A percentile compares a stretch with the other conserved stretches of the same genome.
Evolutionary conservation across 176 grass and related monocot species (phyloP).

Genomic region (Hsuehochloa calcarea): DNA sequence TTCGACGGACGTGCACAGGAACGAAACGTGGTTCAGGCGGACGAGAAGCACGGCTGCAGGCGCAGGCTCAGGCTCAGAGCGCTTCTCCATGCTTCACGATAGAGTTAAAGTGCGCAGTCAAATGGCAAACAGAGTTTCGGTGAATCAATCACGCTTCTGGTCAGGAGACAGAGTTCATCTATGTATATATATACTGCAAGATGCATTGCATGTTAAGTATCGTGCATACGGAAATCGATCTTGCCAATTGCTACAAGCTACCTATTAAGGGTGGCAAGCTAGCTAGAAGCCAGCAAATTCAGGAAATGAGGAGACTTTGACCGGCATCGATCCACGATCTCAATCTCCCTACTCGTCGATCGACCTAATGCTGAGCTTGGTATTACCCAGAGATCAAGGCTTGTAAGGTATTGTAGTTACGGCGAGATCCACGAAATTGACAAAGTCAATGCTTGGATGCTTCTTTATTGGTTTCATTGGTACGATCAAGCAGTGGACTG

Average conservation of each 20-base stretch:
- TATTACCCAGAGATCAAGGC: neutral
- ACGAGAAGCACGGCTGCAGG: conserved; percentile 38
- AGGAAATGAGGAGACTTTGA: neutral
- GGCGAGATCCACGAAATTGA: neutral
- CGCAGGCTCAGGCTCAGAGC: neutral
- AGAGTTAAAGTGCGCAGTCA: neutral
- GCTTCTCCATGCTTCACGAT: conserved; percentile 31
- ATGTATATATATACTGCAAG: neutral
- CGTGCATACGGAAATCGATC: neutral
- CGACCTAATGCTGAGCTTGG: neutral
- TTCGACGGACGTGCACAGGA: conserved; percentile 57
- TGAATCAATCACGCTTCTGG: neutral
- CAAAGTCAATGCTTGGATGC: neutral
- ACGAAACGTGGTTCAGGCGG: conserved; percentile 84
- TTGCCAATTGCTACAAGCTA: neutral
- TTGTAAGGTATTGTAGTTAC: neutral
- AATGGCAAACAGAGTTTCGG: neutral
- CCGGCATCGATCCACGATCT: neutral
- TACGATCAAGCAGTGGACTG: neutral
- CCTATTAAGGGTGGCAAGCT: neutral
- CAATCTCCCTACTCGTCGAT: conserved; percentile 20
- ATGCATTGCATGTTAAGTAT: neutral
- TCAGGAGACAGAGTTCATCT: neutral
- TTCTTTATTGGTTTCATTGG: neutral
- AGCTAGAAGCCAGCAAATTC: neutral